phyloP scores from a whole-genome alignment of 1,284 basidiomycete genomes.

The Grifola frondosa region DNA sequence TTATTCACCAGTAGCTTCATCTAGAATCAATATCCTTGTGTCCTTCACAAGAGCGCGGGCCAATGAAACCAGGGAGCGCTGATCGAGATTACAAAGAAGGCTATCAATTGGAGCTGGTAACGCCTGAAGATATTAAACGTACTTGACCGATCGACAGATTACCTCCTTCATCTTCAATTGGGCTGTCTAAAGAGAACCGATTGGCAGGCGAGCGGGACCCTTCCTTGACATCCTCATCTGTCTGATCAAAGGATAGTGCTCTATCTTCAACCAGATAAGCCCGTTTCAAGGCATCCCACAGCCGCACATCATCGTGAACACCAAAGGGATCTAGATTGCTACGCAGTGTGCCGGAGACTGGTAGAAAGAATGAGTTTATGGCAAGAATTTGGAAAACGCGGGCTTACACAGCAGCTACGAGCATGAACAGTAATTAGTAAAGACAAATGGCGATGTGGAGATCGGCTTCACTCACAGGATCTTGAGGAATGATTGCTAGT shows the following conservation, averaged over 20 bases:
- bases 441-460: slow-evolving; percentile 1
- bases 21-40: slow-evolving; percentile 73
- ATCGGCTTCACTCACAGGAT: slow-evolving; percentile 54
- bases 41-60: slow-evolving; percentile 82
- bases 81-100: neutral
- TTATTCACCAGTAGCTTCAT: slow-evolving; percentile 63
- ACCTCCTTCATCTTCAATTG: slow-evolving; percentile 82
- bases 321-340: slow-evolving; percentile 84
- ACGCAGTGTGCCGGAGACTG: slow-evolving; percentile 71
- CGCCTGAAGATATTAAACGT: neutral
- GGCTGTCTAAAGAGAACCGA: slow-evolving; percentile 74
- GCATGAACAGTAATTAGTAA: no score
- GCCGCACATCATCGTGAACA: slow-evolving; percentile 68
- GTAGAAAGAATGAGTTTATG: neutral
- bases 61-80: slow-evolving; percentile 79
- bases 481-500: slow-evolving; percentile 88
- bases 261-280: slow-evolving; percentile 67
- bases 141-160: slow-evolving; percentile 54
- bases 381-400: neutral
- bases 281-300: slow-evolving; percentile 83
- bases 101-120: neutral
- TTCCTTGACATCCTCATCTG: slow-evolving; percentile 20
- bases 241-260: slow-evolving; percentile 18
- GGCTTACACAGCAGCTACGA: slow-evolving; percentile 21
- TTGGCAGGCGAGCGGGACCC: slow-evolving; percentile 22